Conservation (phyloP, 2,329 filamentous ascomycete genomes). For the Grosmannia huntii region DNA sequence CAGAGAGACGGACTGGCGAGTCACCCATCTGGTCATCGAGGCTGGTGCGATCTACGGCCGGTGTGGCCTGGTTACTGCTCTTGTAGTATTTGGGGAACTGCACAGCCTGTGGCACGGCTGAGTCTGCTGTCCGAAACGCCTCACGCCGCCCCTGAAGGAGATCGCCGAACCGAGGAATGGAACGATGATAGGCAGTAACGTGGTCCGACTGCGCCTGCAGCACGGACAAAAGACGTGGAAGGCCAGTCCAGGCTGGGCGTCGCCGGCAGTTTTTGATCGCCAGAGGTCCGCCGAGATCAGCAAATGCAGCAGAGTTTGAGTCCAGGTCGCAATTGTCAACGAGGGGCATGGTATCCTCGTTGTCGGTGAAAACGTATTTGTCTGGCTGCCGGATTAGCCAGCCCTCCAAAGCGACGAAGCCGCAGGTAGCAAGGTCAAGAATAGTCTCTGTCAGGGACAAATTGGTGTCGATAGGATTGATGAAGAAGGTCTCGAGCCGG, state of each 20-base stretch:
- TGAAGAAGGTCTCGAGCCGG: constrained; percentile 67
- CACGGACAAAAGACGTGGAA: constrained; percentile 41
- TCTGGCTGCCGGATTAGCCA: constrained; percentile 70
- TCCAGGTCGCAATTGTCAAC: not conserved
- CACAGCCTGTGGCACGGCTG: constrained; percentile 2
- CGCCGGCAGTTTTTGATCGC: constrained; percentile 38
- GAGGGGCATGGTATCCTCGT: constrained; percentile 17
- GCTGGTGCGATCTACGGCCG: constrained; percentile 26
- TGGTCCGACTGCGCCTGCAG: constrained; percentile 50
- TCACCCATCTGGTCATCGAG: constrained; percentile 32
- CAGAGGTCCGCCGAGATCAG: constrained; percentile 31
- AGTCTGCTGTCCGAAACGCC: constrained; percentile 48
- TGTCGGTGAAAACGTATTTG: constrained; percentile 44
- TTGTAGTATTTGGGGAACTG: not conserved
- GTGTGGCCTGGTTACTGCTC: constrained; percentile 13
- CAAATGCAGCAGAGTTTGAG: constrained; percentile 26
- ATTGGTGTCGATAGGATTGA: constrained; percentile 86
- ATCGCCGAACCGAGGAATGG: constrained; percentile 60
- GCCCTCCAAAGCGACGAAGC: constrained; percentile 74
- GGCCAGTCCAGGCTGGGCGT: constrained; percentile 38
- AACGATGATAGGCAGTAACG: constrained; percentile 46
- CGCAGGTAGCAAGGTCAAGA: constrained; percentile 71
- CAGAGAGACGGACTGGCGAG: constrained; percentile 41
- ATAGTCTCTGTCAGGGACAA: constrained; percentile 75
- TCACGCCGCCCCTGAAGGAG: constrained; percentile 53